Evolutionary conservation across 495 filamentous ascomycete genomes (phyloP), one percentile per base, ranked within the genome.

Genomic region (Wilcoxina mikolae): DNA sequence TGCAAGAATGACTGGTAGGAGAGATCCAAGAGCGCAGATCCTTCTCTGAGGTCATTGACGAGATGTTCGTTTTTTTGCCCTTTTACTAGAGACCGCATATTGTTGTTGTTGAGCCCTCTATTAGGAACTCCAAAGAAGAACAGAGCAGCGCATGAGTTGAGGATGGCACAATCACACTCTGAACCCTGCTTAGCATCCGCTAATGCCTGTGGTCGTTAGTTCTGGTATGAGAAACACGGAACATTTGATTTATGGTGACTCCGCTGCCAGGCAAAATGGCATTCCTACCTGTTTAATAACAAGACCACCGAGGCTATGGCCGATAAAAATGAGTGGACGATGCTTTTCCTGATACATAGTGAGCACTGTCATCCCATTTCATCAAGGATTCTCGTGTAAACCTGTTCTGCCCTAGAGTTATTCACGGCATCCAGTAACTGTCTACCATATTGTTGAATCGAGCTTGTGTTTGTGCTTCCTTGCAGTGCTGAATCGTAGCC

Each of bases 241-340:
- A n/a, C 3, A 25, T 38, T 38, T 38, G 31, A 38, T n/a, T n/a
- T n/a, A n/a, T n/a, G n/a, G n/a, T n/a, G n/a, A n/a, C n/a, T n/a
- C n/a, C n/a, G 12, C 2, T 2, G 11, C 26, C 2, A n/a, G n/a
- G n/a, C n/a, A n/a, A n/a, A n/a, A n/a, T n/a, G 2, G n/a, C n/a
- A n/a, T 23, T n/a, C 49, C 43, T 52, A 60, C 55, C 35, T 60
- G 49, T 33, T 70, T 70, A 5, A 70, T 62, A 20, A 70, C 18
- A 9, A 59, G n/a, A n/a, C n/a, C n/a, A n/a, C n/a, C n/a, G n/a
- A n/a, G n/a, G n/a, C n/a, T n/a, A 57, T 69, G 68, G 0, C 64
- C 64, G 25, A 69, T 55, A 42, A 70, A 70, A 0, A 69, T 66
- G 15, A 71, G 62, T 1, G 69, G 68, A 15, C 58, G 58, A 27